Conservation (phyloP, 495 filamentous ascomycete genomes). For the Gamarada debralockiae region DNA sequence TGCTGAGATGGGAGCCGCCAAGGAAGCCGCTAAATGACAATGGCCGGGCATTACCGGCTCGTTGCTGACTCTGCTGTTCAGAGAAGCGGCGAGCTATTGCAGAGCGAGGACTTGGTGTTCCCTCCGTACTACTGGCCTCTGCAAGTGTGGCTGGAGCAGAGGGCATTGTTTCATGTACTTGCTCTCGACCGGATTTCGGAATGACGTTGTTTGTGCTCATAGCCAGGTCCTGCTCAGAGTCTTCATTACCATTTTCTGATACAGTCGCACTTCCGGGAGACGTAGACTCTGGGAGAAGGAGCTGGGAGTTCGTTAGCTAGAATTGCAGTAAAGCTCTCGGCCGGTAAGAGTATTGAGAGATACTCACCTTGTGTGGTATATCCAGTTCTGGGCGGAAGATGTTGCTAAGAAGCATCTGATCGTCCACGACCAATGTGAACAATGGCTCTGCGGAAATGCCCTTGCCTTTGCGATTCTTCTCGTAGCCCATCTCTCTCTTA, state of each 20-base stretch:
- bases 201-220: no score
- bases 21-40: no score
- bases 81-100: neutral
- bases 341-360: neutral
- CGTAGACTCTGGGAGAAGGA: neutral
- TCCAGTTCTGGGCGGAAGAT: constrained; percentile 11
- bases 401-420: constrained; percentile 1
- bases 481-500: neutral
- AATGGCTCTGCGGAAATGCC: neutral
- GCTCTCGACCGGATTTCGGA: no score
- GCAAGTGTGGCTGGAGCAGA: neutral
- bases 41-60: no score
- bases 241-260: no score
- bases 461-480: neutral
- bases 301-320: neutral
- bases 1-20: no score
- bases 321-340: neutral
- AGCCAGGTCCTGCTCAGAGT: no score
- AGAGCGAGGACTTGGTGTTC: constrained; percentile 1
- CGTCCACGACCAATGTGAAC: neutral
- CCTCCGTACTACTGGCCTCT: constrained; percentile 8
- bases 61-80: neutral
- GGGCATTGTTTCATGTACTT: no score
- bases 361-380: constrained; percentile 10
- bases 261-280: no score